phyloP scores from a whole-genome alignment of 2,329 filamentous ascomycete species.

The Didymella arachidicola region DNA sequence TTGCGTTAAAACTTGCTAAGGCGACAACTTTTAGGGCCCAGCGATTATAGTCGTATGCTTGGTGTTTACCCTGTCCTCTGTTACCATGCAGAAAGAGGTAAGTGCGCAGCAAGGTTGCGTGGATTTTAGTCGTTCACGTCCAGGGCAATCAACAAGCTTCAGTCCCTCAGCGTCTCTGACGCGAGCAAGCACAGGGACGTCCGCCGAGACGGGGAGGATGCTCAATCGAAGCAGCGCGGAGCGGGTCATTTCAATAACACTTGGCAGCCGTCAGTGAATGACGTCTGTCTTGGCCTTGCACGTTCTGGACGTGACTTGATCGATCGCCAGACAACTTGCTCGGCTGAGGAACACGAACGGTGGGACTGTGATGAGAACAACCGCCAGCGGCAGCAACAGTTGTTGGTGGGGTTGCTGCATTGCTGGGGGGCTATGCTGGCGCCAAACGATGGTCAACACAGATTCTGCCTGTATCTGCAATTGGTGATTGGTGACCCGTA shows the following conservation, averaged over 20 bases:
- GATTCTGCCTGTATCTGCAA: not conserved
- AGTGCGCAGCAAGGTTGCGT: not conserved
- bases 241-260: slow-evolving; percentile 12
- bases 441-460: slow-evolving; percentile 8
- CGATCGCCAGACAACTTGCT: slow-evolving; percentile 16
- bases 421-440: slow-evolving; percentile 26
- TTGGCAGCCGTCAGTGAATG: slow-evolving; percentile 14
- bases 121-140: not conserved
- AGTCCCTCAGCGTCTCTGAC: not conserved
- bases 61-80: no score
- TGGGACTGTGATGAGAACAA: slow-evolving; percentile 3
- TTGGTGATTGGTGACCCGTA: slow-evolving; percentile 3
- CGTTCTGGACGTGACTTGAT: slow-evolving; percentile 12
- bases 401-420: slow-evolving; percentile 6
- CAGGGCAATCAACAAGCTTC: slow-evolving; percentile 7
- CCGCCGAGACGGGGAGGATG: slow-evolving; percentile 15
- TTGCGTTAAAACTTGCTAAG: not conserved
- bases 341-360: slow-evolving; percentile 9
- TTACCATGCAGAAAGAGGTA: no score
- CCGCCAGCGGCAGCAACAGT: slow-evolving; percentile 9
- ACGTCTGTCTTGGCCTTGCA: slow-evolving; percentile 10
- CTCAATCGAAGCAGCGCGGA: slow-evolving; percentile 14
- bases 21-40: not conserved
- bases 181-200: slow-evolving; percentile 4
- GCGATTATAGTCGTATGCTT: no score